Base-by-base conservation (phyloP, 495 filamentous ascomycete genomes). In the Penicillium dipodomyicola region DNA sequence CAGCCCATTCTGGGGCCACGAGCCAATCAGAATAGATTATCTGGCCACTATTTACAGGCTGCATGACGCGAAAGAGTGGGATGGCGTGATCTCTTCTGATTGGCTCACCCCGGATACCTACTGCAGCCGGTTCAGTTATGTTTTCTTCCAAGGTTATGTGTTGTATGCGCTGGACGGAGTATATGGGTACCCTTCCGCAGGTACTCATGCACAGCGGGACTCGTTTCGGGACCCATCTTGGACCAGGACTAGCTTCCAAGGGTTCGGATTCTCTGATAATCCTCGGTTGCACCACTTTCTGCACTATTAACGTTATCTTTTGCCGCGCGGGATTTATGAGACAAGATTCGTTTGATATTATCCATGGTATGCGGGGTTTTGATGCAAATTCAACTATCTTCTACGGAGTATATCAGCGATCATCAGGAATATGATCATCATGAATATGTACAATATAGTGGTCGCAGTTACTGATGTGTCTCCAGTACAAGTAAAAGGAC, bases 1-100 rank as follows among this genome's bases (percentile, higher is more conserved):
- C 71, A 68, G 66, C 49, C 58, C 59, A 68, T 61, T 61, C 49
- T 59, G 61, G 59, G 66, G 49, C 40, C 32, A 57, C 29, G 20
- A 11, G 15, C 71, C 68, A 72, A 74, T 72, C 54, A 72, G 32
- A 14, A 37, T n/a, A 30, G 22, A 30, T 37, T 48, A 42, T 60
- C 51, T 30, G 47, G 55, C 65, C 65, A 72, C 71, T 72, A 74
- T 70, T 66, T 65, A 54, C 65, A 65, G 59, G 48, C 29, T 71
- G 68, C 71, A 73, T 76, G 70, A 76, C 70, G 73, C 68, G 65
- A 74, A 68, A 59, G 35, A 63, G 54, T 52, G 44, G 52, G 59
- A 65, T 68, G 67, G 70, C 62, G 69, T 73, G 65, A 69, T 72
- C 32, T 25, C 14, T 49, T 58, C 57, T 69, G 52, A 68, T 72